Conservation (phyloP, 129 eudicot genomes). For the Sambucus nigra region DNA sequence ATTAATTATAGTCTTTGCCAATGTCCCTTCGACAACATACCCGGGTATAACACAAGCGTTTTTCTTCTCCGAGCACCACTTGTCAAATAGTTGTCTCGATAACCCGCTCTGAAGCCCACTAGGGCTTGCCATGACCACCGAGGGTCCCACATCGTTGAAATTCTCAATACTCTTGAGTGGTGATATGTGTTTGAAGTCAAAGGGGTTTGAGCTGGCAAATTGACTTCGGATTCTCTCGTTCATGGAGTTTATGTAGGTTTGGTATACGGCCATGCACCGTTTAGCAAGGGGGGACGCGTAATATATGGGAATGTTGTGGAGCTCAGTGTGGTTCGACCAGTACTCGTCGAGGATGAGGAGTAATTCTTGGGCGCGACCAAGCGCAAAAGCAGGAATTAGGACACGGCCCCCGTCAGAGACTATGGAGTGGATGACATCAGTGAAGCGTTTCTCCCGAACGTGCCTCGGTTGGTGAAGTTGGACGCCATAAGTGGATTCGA, state of each 20-base stretch:
- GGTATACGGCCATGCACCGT: slow-evolving; percentile 94
- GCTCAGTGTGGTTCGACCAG: slow-evolving; percentile 90
- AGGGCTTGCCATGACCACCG: slow-evolving; percentile 96
- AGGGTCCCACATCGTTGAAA: slow-evolving; percentile 76
- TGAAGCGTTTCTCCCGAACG: slow-evolving; percentile 82
- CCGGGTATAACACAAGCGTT: slow-evolving; percentile 92
- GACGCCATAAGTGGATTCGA: slow-evolving; percentile 92
- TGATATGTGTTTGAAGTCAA: slow-evolving; percentile 82
- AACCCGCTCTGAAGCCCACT: slow-evolving; percentile 92
- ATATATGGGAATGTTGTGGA: slow-evolving; percentile 74
- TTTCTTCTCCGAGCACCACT: slow-evolving; percentile 87
- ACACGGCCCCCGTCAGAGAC: slow-evolving; percentile 93
- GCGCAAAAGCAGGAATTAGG: slow-evolving; percentile 91
- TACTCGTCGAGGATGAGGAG: slow-evolving; percentile 88
- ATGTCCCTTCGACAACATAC: slow-evolving; percentile 78
- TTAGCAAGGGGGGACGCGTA: slow-evolving; percentile 97
- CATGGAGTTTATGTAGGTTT: slow-evolving; percentile 92
- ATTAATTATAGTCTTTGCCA: slow-evolving; percentile 74
- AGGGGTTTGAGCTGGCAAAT: slow-evolving; percentile 73
- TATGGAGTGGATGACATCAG: slow-evolving; percentile 83
- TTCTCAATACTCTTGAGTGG: slow-evolving; percentile 77
- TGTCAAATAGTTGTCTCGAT: slow-evolving; percentile 86
- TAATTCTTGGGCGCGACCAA: slow-evolving; percentile 95
- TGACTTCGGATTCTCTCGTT: slow-evolving; percentile 85
- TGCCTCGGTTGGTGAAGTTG: slow-evolving; percentile 84